Conservation (phyloP, 495 filamentous ascomycete species). For the Echria macrotheca region DNA sequence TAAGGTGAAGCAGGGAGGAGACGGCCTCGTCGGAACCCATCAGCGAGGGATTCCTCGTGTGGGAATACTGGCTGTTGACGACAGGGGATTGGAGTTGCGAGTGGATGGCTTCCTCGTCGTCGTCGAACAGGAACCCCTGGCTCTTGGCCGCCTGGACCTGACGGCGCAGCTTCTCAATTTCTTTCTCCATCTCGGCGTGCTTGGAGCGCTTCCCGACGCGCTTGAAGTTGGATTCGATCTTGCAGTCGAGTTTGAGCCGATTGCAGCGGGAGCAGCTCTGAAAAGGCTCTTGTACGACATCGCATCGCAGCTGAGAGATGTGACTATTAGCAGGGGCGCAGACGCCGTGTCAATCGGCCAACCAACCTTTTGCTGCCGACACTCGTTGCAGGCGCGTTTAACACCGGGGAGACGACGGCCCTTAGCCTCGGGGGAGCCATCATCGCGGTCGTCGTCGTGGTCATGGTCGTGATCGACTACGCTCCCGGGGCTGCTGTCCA, state of each 20-base stretch:
- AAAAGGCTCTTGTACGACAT: conserved; percentile 84
- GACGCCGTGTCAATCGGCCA: no score
- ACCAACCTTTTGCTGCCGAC: conserved; percentile 79
- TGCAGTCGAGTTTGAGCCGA: conserved; percentile 80
- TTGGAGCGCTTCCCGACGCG: conserved; percentile 84
- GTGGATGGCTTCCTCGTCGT: conserved; percentile 40
- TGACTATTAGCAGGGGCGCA: no score
- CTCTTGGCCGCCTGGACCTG: conserved; percentile 43
- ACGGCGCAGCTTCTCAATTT: conserved; percentile 55
- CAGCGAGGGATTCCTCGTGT: conserved; percentile 50
- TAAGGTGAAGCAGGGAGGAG: conserved; percentile 72
- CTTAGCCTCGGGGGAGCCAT: conserved; percentile 28
- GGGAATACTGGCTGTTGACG: conserved; percentile 51
- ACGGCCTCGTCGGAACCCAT: conserved; percentile 85
- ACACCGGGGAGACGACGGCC: conserved; percentile 51
- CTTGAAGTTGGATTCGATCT: conserved; percentile 92
- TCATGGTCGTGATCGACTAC: conserved; percentile 59
- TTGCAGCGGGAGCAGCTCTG: conserved; percentile 75
- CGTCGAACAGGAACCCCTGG: conserved; percentile 48
- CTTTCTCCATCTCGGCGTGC: conserved; percentile 90
- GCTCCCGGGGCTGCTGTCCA: conserved; percentile 66
- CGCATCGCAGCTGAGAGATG: conserved; percentile 66
- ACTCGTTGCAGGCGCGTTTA: conserved; percentile 91
- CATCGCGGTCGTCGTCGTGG: conserved; percentile 54
- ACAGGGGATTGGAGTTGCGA: conserved; percentile 52